Conservation (phyloP, 1,284 basidiomycete genomes). For the Ustilago bromivora region DNA sequence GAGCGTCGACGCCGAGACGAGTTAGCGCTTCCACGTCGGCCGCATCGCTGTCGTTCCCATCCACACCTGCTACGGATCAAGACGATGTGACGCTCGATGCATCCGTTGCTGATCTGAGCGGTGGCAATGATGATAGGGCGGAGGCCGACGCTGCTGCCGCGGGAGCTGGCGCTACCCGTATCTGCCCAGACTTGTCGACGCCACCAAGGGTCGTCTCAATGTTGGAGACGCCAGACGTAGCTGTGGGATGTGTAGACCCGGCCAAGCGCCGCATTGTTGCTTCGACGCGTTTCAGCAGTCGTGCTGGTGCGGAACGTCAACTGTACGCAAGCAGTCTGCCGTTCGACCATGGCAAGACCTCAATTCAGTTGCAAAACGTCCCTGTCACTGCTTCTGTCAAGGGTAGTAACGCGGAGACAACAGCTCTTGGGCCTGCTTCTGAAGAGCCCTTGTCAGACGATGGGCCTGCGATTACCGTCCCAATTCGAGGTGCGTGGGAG, state of each 20-base stretch:
- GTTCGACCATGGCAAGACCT: conserved; percentile 44
- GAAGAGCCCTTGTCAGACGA: neutral
- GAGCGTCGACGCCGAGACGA: conserved; percentile 16
- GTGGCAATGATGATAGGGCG: neutral
- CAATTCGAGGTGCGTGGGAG: conserved; percentile 60
- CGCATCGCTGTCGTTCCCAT: conserved; percentile 35
- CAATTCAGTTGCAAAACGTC: conserved; percentile 21
- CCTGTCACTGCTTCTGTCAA: neutral
- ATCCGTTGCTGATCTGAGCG: neutral
- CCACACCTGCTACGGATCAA: conserved; percentile 17
- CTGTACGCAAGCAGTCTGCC: conserved; percentile 64
- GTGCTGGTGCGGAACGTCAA: conserved; percentile 79
- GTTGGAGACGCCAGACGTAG: conserved; percentile 56
- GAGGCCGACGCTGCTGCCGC: neutral
- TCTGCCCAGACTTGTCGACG: conserved; percentile 57
- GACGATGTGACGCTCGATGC: conserved; percentile 11
- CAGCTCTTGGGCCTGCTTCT: neutral
- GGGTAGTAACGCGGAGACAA: neutral
- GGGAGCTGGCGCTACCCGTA: conserved; percentile 30
- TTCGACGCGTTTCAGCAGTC: conserved; percentile 83
- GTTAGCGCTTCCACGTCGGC: conserved; percentile 27
- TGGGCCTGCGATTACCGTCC: conserved; percentile 16
- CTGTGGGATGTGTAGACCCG: conserved; percentile 59
- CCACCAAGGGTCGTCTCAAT: conserved; percentile 54
- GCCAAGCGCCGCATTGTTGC: conserved; percentile 79